A percentile compares a stretch with the other conserved stretches of the same genome.
These are phyloP conservation scores for Lonicera japonica DNA, from an alignment of 129 eudicot species.

Conservation along the genomic window DNA sequence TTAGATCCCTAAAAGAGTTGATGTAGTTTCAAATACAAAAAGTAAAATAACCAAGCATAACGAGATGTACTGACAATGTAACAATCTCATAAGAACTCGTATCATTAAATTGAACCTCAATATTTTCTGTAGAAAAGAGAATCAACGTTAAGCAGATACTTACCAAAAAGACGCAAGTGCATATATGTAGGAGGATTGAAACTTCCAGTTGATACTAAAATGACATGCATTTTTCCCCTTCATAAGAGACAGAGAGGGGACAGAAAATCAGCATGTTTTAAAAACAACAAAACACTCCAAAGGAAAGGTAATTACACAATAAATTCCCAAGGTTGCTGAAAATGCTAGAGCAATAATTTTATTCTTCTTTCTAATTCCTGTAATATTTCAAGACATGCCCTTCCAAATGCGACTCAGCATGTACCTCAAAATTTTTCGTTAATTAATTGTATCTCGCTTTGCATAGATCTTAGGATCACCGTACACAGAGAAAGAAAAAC, in stretches of 20 bases:
- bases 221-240: conserved; percentile 44
- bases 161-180: conserved; percentile 97
- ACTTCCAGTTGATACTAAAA: conserved; percentile 87
- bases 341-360: no score
- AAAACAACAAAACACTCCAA: neutral
- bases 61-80: neutral
- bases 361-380: no score
- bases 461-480: no score
- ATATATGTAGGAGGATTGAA: conserved; percentile 94
- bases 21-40: neutral
- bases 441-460: no score
- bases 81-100: neutral
- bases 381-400: no score
- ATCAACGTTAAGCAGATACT: conserved; percentile 2
- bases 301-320: neutral
- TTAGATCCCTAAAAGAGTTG: neutral
- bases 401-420: no score
- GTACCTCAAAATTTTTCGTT: no score
- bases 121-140: neutral
- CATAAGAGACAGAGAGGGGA: conserved; percentile 5
- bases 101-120: neutral
- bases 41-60: no score
- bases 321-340: neutral
- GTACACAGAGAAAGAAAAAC: no score
- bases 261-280: conserved; percentile 5